Conservation (phyloP, 179 eudicot species). For the Heliamphora pulchella region DNA sequence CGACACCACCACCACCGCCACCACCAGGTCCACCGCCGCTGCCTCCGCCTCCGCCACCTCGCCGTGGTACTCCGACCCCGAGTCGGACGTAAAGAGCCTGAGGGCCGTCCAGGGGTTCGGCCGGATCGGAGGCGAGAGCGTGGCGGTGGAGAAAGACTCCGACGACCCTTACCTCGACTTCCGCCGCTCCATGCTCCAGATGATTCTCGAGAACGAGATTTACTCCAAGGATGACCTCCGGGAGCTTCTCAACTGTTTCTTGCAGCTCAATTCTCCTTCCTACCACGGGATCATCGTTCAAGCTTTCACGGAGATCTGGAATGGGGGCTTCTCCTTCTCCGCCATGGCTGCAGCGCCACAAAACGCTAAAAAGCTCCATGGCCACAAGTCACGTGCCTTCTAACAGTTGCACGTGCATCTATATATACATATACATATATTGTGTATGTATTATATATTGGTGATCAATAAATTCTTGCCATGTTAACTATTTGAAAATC, state of each 20-base stretch:
- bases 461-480: background rate
- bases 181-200: conserved; percentile 81
- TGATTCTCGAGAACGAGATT: conserved; percentile 84
- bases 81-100: conserved; percentile 28
- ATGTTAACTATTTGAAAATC: background rate
- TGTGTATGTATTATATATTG: background rate
- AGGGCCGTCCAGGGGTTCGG: conserved; percentile 45
- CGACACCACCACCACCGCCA: conserved; percentile 22
- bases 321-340: conserved; percentile 37
- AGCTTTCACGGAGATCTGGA: conserved; percentile 93
- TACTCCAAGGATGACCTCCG: conserved; percentile 60
- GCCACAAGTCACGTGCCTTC: conserved; percentile 23
- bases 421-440: background rate
- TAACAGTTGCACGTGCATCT: background rate
- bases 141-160: conserved; percentile 84
- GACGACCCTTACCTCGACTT: conserved; percentile 83
- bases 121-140: conserved; percentile 38
- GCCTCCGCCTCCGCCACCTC: conserved; percentile 10
- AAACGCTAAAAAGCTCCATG: background rate
- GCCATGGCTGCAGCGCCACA: conserved; percentile 5
- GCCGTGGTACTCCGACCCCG: conserved; percentile 18
- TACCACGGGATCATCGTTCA: conserved; percentile 69
- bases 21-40: conserved; percentile 18
- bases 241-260: conserved; percentile 73
- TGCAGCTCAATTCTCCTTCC: conserved; percentile 70